These are phyloP conservation scores for Microcera coccophila DNA, from an alignment of 2,329 filamentous ascomycete genomes.

Conservation along the genomic window DNA sequence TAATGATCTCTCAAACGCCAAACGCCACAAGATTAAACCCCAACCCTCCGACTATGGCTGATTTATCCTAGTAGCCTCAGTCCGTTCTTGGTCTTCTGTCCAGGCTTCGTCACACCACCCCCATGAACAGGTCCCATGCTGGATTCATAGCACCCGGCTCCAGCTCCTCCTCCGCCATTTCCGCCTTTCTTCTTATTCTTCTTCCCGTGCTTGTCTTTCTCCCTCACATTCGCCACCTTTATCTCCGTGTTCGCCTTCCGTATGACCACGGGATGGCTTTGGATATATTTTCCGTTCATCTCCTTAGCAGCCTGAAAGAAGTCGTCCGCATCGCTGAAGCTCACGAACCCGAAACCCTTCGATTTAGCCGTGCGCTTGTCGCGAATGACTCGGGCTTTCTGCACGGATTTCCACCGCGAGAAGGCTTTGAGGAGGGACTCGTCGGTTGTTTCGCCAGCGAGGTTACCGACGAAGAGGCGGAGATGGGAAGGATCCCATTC, in stretches of 20 bases:
- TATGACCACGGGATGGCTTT: conserved; percentile 86
- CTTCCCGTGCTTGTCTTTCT: conserved; percentile 44
- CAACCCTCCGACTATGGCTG: not conserved
- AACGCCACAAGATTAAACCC: conserved; percentile 11
- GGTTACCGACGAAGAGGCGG: conserved; percentile 91
- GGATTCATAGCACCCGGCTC: conserved; percentile 44
- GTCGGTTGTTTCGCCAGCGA: conserved; percentile 95
- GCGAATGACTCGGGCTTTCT: conserved; percentile 88
- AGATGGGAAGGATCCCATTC: conserved; percentile 97
- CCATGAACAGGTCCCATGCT: conserved; percentile 47
- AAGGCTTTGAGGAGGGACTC: conserved; percentile 95
- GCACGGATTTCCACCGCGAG: conserved; percentile 77
- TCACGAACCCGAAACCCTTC: conserved; percentile 94
- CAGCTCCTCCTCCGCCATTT: conserved; percentile 26
- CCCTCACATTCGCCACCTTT: conserved; percentile 66
- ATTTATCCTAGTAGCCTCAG: conserved; percentile 54
- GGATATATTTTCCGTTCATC: conserved; percentile 99
- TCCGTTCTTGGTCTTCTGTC: conserved; percentile 65
- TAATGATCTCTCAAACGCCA: conserved; percentile 16
- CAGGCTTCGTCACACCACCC: conserved; percentile 57
- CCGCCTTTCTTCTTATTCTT: conserved; percentile 38
- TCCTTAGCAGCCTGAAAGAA: conserved; percentile 95
- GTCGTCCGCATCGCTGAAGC: conserved; percentile 90
- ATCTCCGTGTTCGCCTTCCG: conserved; percentile 90
- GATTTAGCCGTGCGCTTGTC: conserved; percentile 96